A percentile compares a stretch with the other conserved stretches of the same genome.
Evolutionary conservation across 768 basidiomycete species (phyloP).

Genomic region (Postia placenta): DNA sequence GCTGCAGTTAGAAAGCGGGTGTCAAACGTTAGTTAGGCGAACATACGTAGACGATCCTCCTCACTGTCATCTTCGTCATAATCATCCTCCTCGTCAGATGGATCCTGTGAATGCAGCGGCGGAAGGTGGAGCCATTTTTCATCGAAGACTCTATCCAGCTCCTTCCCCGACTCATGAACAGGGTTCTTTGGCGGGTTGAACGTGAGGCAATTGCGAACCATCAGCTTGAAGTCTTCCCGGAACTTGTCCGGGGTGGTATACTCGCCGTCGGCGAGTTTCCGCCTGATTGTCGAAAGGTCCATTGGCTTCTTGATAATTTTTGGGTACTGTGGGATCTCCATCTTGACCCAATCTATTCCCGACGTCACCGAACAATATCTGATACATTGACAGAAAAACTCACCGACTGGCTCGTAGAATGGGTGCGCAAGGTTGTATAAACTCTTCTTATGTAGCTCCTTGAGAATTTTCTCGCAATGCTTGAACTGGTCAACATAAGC

Average conservation of each 20-base stretch:
- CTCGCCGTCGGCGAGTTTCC: constrained; percentile 71
- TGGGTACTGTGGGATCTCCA: constrained; percentile 80
- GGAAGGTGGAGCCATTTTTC: constrained; percentile 88
- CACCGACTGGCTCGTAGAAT: constrained; percentile 94
- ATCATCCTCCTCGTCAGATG: constrained; percentile 56
- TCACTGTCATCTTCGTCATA: constrained; percentile 61
- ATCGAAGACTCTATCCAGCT: constrained; percentile 83
- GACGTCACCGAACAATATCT: not conserved
- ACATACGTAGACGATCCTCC: constrained; percentile 64
- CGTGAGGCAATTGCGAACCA: constrained; percentile 89
- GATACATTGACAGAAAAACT: constrained; percentile 26
- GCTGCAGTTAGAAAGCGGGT: constrained; percentile 17
- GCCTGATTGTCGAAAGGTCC: constrained; percentile 87
- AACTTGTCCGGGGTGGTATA: constrained; percentile 80
- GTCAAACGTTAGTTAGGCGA: constrained; percentile 9
- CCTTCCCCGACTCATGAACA: constrained; percentile 81
- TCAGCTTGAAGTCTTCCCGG: constrained; percentile 86
- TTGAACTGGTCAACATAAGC: constrained; percentile 78
- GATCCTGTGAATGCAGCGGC: constrained; percentile 36
- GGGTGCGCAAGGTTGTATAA: constrained; percentile 67
- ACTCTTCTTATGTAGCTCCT: constrained; percentile 74
- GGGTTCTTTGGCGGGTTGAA: constrained; percentile 89
- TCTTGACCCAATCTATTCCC: constrained; percentile 68
- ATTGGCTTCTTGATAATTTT: constrained; percentile 92
- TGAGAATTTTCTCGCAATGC: constrained; percentile 72